These are phyloP conservation scores for Myrmaecium sp. DNA, from an alignment of 2,329 filamentous ascomycete species.

Conservation along the genomic window DNA sequence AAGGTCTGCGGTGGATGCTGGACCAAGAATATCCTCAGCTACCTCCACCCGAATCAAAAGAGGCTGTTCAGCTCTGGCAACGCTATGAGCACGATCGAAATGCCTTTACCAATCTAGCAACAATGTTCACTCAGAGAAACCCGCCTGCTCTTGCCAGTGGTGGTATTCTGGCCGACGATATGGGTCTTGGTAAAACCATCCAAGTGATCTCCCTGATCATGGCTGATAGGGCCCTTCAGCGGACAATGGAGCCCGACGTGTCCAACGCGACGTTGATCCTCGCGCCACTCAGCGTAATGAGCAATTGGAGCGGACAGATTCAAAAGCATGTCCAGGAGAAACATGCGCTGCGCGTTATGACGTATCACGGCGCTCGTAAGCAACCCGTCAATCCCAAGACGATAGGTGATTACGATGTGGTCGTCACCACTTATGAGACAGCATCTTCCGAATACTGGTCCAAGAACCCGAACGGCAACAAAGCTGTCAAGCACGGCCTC, in stretches of 20 bases:
- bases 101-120: slow-evolving; percentile 51
- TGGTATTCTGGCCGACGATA: slow-evolving; percentile 79
- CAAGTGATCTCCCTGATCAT: slow-evolving; percentile 70
- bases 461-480: slow-evolving; percentile 18
- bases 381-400: slow-evolving; percentile 33
- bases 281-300: slow-evolving; percentile 72
- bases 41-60: slow-evolving; percentile 39
- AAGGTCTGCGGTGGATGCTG: slow-evolving; percentile 70
- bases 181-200: slow-evolving; percentile 82
- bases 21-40: slow-evolving; percentile 55
- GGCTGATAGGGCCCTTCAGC: slow-evolving; percentile 26
- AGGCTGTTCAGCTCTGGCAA: slow-evolving; percentile 67
- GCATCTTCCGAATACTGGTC: slow-evolving; percentile 48
- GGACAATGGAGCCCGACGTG: slow-evolving; percentile 7
- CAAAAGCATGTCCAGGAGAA: slow-evolving; percentile 50
- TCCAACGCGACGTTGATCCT: slow-evolving; percentile 56
- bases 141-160: slow-evolving; percentile 54
- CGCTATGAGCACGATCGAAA: slow-evolving; percentile 22
- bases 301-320: slow-evolving; percentile 68
- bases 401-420: slow-evolving; percentile 51
- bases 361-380: slow-evolving; percentile 52
- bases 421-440: slow-evolving; percentile 74
- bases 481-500: slow-evolving; percentile 26
- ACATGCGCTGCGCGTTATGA: slow-evolving; percentile 47
- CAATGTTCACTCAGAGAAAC: slow-evolving; percentile 42